Percentiles rank a stretch among this genome's conserved stretches.
Conservation (phyloP, 768 basidiomycete genomes). For the Hydnum rufescens region DNA sequence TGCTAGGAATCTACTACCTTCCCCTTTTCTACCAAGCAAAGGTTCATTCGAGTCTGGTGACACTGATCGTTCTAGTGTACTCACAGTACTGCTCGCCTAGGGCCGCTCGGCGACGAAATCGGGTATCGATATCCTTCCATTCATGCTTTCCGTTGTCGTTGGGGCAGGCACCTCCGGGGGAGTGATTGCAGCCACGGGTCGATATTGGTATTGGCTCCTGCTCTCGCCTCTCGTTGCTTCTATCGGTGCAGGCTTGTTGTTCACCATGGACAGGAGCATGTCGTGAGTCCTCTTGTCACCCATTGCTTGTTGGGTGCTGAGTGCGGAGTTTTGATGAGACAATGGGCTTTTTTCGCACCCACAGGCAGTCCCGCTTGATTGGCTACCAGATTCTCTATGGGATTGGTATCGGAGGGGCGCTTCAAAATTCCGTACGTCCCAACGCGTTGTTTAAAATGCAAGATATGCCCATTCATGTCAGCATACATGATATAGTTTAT, state of each 20-base stretch:
- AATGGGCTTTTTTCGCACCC: not conserved
- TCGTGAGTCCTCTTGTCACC: conserved; percentile 12
- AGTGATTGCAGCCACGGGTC: conserved; percentile 13
- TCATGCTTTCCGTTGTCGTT: conserved; percentile 18
- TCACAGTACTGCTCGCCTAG: not conserved
- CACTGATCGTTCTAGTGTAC: not conserved
- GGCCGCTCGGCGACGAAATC: conserved; percentile 17
- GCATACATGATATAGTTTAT: conserved; percentile 15
- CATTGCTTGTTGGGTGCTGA: not conserved
- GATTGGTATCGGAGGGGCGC: conserved; percentile 19
- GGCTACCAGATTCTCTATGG: conserved; percentile 23
- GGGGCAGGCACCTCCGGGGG: conserved; percentile 18
- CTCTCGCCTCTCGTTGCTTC: conserved; percentile 16
- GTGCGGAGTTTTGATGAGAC: conserved; percentile 3
- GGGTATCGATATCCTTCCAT: conserved; percentile 21
- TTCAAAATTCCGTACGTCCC: no score
- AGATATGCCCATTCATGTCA: not conserved
- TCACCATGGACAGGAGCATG: conserved; percentile 15
- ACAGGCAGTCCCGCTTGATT: conserved; percentile 13
- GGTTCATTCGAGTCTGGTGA: not conserved
- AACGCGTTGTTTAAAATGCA: not conserved
- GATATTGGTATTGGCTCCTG: conserved; percentile 17
- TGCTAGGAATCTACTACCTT: conserved; percentile 18
- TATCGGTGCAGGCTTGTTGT: conserved; percentile 20
- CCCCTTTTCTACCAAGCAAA: conserved; percentile 13